Evolutionary conservation across 148 eudicot species (phyloP).

Genomic region (Vaccinium darrowii): DNA sequence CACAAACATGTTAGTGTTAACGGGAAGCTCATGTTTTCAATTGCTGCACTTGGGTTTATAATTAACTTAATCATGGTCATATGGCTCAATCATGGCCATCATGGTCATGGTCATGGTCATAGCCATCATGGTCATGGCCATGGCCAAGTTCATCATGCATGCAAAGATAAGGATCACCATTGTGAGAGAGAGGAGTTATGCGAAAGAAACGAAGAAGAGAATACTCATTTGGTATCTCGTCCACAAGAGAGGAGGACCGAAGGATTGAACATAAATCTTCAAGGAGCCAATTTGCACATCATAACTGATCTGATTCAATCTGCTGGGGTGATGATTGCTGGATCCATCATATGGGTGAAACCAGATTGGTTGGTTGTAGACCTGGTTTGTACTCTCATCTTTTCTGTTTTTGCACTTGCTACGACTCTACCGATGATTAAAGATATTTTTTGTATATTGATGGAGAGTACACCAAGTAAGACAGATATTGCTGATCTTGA

Average conservation of each 20-base stretch:
- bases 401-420: conserved; percentile 41
- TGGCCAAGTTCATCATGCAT: conserved; percentile 9
- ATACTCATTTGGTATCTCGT: conserved; percentile 23
- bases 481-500: conserved; percentile 45
- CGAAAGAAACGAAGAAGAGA: conserved; percentile 22
- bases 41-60: conserved; percentile 47
- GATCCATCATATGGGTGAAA: conserved; percentile 47
- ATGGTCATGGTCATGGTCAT: conserved; percentile 19
- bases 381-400: conserved; percentile 57
- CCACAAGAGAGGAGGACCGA: conserved; percentile 14
- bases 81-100: conserved; percentile 36
- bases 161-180: conserved; percentile 12
- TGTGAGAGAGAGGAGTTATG: conserved; percentile 10
- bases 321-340: conserved; percentile 61
- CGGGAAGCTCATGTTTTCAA: conserved; percentile 51
- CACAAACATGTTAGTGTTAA: conserved; percentile 28
- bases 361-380: conserved; percentile 60
- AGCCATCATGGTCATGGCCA: conserved; percentile 13
- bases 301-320: conserved; percentile 56
- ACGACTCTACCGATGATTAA: conserved; percentile 52
- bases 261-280: conserved; percentile 46
- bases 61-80: conserved; percentile 40
- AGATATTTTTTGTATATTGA: conserved; percentile 38
- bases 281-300: conserved; percentile 70
- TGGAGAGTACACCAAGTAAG: conserved; percentile 66